Conservation (phyloP, 2,329 filamentous ascomycete species). For the Exophiala aquamarina region DNA sequence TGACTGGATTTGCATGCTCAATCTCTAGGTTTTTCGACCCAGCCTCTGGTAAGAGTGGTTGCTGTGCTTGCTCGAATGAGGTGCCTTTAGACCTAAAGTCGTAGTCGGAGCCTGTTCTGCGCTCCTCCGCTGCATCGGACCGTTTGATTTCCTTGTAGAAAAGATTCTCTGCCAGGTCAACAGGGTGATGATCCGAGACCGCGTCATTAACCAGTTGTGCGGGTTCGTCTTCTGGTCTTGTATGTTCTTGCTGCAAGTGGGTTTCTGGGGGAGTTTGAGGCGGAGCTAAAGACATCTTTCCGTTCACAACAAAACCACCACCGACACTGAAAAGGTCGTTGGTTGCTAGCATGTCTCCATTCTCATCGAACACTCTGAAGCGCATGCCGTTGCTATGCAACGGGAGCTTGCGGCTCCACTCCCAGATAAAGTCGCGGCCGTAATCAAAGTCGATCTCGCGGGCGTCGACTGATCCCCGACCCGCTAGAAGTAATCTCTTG, state of each 20-base stretch:
- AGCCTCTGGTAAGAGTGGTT: background rate
- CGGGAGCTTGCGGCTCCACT: conserved; percentile 22
- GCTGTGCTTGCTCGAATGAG: background rate
- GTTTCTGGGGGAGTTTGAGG: background rate
- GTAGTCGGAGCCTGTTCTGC: conserved; percentile 5
- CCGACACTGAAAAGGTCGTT: conserved; percentile 25
- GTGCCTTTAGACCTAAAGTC: background rate
- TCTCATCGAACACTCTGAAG: conserved; percentile 19
- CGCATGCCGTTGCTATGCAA: conserved; percentile 23
- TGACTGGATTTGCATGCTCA: background rate
- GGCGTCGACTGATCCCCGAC: background rate
- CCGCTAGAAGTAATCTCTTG: conserved; percentile 19
- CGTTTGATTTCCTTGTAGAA: conserved; percentile 21
- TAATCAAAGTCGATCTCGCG: conserved; percentile 23
- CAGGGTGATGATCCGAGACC: conserved; percentile 15
- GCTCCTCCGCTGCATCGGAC: conserved; percentile 14
- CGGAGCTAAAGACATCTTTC: conserved; percentile 7
- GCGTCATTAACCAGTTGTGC: background rate
- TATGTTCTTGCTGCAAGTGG: too few relatives aligned
- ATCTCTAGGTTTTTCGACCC: background rate
- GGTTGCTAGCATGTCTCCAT: conserved; percentile 21
- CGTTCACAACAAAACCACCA: conserved; percentile 24
- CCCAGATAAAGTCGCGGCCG: conserved; percentile 22
- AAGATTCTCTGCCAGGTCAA: conserved; percentile 18
- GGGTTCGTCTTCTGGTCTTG: too few relatives aligned